Evolutionary conservation across 208 protist genomes (phyloP).

Genomic region (Trypanosoma grayi): DNA sequence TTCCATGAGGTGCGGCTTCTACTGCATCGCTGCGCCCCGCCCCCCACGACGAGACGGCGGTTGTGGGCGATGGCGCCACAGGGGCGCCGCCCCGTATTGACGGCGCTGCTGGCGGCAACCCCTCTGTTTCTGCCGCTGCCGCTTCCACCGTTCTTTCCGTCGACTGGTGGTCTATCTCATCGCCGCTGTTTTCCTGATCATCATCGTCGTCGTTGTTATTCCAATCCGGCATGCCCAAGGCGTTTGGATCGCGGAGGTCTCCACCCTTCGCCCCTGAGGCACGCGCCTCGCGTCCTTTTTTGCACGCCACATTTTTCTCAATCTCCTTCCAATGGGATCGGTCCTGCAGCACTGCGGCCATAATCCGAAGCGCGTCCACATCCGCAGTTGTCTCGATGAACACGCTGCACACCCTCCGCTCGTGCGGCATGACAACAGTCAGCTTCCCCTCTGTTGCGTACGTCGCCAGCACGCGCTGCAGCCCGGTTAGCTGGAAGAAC

Average conservation of each 20-base stretch:
- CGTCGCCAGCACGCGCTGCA: slow-evolving; percentile 53
- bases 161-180: neutral
- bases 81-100: no score
- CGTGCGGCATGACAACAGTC: slow-evolving; percentile 65
- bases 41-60: no score
- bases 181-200: neutral
- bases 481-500: slow-evolving; percentile 57
- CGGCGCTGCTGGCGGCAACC: no score
- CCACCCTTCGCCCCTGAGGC: neutral
- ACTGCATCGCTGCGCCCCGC: neutral
- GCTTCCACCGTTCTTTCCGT: neutral
- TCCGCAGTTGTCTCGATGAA: slow-evolving; percentile 68
- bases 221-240: neutral
- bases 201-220: slow-evolving; percentile 7
- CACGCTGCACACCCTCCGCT: slow-evolving; percentile 47
- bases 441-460: slow-evolving; percentile 60
- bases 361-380: slow-evolving; percentile 54
- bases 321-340: slow-evolving; percentile 45
- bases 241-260: slow-evolving; percentile 2
- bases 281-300: slow-evolving; percentile 6
- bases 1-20: neutral
- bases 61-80: no score
- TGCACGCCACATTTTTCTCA: slow-evolving; percentile 63
- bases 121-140: neutral
- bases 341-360: slow-evolving; percentile 66